These are phyloP conservation scores for Komagataella pastoris DNA, from an alignment of 805 yeast genomes.

Conservation along the genomic window DNA sequence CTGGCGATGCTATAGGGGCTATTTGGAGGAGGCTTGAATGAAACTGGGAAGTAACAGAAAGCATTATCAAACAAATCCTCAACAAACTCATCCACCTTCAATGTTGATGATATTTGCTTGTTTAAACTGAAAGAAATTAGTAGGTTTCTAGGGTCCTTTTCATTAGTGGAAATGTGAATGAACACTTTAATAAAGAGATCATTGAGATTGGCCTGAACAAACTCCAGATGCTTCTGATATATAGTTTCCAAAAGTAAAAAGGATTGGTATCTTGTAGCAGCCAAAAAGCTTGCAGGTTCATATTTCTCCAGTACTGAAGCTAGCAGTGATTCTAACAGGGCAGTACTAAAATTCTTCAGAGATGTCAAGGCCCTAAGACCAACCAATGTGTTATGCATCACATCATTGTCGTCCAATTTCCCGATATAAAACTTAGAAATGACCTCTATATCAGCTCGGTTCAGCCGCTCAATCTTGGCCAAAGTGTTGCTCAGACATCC, in stretches of 20 bases:
- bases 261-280: conserved; percentile 46
- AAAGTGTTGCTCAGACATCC: conserved; percentile 26
- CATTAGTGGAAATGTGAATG: conserved; percentile 65
- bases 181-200: conserved; percentile 42
- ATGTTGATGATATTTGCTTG: conserved; percentile 24
- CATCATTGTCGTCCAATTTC: conserved; percentile 52
- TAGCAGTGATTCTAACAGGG: conserved; percentile 24
- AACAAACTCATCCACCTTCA: conserved; percentile 26
- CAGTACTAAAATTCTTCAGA: conserved; percentile 34
- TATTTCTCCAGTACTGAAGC: conserved; percentile 24
- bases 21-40: conserved; percentile 84
- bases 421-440: conserved; percentile 44
- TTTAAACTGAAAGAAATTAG: conserved; percentile 54
- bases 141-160: conserved; percentile 88
- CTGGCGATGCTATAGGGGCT: conserved; percentile 80
- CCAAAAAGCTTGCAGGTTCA: conserved; percentile 44
- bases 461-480: conserved; percentile 11
- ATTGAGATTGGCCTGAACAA: conserved; percentile 11
- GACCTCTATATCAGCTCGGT: conserved; percentile 34
- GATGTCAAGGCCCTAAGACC: conserved; percentile 39
- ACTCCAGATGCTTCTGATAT: conserved; percentile 15
- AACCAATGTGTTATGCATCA: conserved; percentile 34
- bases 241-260: conserved; percentile 34
- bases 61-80: conserved; percentile 76
- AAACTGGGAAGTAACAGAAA: conserved; percentile 94